Base-by-base conservation (phyloP, 768 basidiomycete species). In the Mycena indigotica region DNA sequence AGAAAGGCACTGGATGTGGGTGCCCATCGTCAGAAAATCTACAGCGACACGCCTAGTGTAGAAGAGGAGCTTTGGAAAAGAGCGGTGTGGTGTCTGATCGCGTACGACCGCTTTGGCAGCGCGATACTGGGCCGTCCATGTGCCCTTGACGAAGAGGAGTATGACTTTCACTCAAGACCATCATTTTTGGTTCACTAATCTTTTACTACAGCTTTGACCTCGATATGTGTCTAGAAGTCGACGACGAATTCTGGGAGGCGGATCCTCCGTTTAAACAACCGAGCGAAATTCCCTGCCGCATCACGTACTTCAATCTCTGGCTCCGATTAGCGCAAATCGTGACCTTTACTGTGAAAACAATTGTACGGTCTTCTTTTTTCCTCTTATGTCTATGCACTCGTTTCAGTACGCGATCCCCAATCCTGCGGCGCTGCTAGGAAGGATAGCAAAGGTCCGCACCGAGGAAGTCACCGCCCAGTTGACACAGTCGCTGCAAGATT, bases 1-100 rank as follows among this genome's bases (percentile, higher is more conserved):
- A 84, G 78, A 46, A 89, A 88, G 67, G 83, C 83, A 25, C 82
- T 88, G 69, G 91, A 93, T 62, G 78, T 90, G 3, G 92, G 92
- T 24, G 86, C 86, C 5, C 92, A 94, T 65, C 79, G 86, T 48
- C 85, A 77, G 66, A 84, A 78, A 62, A 76, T 80, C 1, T 88
- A 89, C 55, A 73, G 73, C 3, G 64, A 67, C 5, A 71, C 70
- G 59, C 75, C 80, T 5, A 78, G 73, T 64, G 61, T 80, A 52
- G 85, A 89, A 40, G 81, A 84, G 32, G 89, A 93, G 61, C 75
- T 89, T 16, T 91, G 87, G 83, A 91, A 89, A 67, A 83, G 92
- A 25, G 30, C 50, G 10, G 30, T 48, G 24, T 48, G 50, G 62
- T 63, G 78, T 60, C 77, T 90, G 4, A 76, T 86, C 13, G 74